A percentile compares a stretch with the other conserved stretches of the same genome.
Conservation (phyloP, 768 basidiomycete genomes). For the Trametes cinnabarina region DNA sequence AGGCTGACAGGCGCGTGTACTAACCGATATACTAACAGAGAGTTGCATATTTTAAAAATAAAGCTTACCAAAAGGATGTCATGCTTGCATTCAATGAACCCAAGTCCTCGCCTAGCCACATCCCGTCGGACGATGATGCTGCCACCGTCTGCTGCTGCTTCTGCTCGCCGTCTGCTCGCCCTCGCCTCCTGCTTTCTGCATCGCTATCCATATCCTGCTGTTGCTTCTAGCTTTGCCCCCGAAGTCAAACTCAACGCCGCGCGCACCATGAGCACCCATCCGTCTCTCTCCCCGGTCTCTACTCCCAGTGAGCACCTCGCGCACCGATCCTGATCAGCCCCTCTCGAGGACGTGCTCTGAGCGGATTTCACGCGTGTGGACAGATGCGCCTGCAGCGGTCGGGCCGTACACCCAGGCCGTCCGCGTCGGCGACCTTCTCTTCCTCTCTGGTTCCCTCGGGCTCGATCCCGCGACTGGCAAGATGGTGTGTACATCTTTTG, state of each 20-base stretch:
- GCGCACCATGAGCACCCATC: constrained; percentile 32
- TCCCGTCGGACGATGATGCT: not conserved
- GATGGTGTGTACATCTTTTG: constrained; percentile 44
- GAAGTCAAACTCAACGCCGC: not conserved
- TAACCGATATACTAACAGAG: constrained; percentile 18
- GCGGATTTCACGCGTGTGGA: not conserved
- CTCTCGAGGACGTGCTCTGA: not conserved
- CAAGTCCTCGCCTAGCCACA: too few relatives aligned
- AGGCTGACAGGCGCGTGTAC: constrained; percentile 13
- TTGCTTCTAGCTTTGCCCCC: not conserved
- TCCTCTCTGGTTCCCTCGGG: constrained; percentile 87
- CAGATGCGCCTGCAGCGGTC: constrained; percentile 76
- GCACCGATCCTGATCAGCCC: not conserved
- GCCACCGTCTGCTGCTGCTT: not conserved
- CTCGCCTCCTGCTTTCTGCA: not conserved
- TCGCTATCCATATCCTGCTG: not conserved
- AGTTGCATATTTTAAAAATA: too few relatives aligned
- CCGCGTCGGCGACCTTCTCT: constrained; percentile 80
- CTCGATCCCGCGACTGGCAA: constrained; percentile 70
- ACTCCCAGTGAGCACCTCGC: constrained; percentile 28
- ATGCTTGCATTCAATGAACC: too few relatives aligned
- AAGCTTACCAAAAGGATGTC: too few relatives aligned
- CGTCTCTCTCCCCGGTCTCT: constrained; percentile 36
- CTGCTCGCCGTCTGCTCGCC: not conserved
- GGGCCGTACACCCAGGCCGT: constrained; percentile 90